Evolutionary conservation across 768 basidiomycete species (phyloP).

Genomic region (Mycena amicta): DNA sequence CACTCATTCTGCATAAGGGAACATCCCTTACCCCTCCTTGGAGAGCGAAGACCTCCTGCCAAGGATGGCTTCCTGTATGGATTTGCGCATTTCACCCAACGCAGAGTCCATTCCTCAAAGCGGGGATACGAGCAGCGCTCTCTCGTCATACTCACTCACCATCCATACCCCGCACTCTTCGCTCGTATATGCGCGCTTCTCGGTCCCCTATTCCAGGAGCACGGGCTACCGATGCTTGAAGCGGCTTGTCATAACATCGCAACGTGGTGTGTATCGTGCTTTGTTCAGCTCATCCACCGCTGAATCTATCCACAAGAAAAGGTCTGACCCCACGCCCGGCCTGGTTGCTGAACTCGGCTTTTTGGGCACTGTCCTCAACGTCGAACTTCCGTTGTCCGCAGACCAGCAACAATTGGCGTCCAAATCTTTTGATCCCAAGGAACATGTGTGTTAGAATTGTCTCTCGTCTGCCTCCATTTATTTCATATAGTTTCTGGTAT

Average conservation of each 20-base stretch:
- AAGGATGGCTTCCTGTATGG: slow-evolving; percentile 77
- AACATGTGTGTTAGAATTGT: slow-evolving; percentile 44
- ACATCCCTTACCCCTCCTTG: slow-evolving; percentile 31
- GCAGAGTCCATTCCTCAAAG: slow-evolving; percentile 62
- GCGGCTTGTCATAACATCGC: slow-evolving; percentile 85
- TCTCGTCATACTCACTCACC: slow-evolving; percentile 78
- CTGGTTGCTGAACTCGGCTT: slow-evolving; percentile 78
- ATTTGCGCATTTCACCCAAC: slow-evolving; percentile 76
- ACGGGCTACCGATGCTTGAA: slow-evolving; percentile 82
- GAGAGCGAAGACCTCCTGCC: slow-evolving; percentile 38
- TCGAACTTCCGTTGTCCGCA: slow-evolving; percentile 66
- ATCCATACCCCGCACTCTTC: slow-evolving; percentile 84
- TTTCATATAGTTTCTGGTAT: slow-evolving; percentile 62
- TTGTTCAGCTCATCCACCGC: slow-evolving; percentile 4
- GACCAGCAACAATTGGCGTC: slow-evolving; percentile 77
- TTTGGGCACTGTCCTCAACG: slow-evolving; percentile 72
- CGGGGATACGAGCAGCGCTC: slow-evolving; percentile 86
- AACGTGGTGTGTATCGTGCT: slow-evolving; percentile 62
- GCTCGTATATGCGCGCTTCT: slow-evolving; percentile 65
- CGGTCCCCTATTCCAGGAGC: slow-evolving; percentile 72
- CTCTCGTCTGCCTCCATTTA: neutral
- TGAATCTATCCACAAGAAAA: slow-evolving; percentile 51
- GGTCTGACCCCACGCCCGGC: slow-evolving; percentile 77
- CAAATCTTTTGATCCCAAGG: slow-evolving; percentile 52
- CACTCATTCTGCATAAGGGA: slow-evolving; percentile 88